Evolutionary conservation across 2,329 filamentous ascomycete genomes (phyloP), one percentile per base, ranked within the genome.

Genomic region (Pezicula neosporulosa): DNA sequence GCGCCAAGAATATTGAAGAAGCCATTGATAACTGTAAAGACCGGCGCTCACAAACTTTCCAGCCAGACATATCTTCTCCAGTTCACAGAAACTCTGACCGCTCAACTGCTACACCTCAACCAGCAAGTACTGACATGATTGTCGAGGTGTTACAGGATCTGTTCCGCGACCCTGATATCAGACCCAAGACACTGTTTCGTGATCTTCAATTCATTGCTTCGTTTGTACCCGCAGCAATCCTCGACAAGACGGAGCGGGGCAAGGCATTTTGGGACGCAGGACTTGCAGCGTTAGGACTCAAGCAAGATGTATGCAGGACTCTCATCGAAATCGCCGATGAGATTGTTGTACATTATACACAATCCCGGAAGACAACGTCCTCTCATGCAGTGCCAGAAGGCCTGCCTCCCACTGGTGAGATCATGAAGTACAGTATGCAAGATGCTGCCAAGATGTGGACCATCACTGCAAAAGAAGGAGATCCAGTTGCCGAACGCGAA

Each of bases 381-480:
- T 55, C 58, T 1, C 38, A 55, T 21, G 36, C 24, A 5, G 21
- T 30, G 7, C 43, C 52, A 4, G 49, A 56, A n/a, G 33, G 35
- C 45, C 2, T 49, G 9, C 52, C 56, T 9, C 48, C 70, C 9
- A 69, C 65, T 39, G 67, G 68, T 10, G 63, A 65, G 18, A 51
- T 82, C 3, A 78, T 84, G 50, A 80, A 84, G 44, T 86, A 90
- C 69, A 83, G 80, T 51, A 82, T 94, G 65, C 78, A 83, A 41
- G 90, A 97, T 66, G 93, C 91, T 0, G 92, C 89, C 3, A 83
- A 81, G 59, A 94, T 97, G 85, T 90, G 90, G 77, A 87, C 90
- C 56, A 94, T 97, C 65, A 93, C 92, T 1, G 94, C 94, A 15
- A 94, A 92, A 67, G 94, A 99, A 70, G 92, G 93, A 37, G 84